phyloP scores from a whole-genome alignment of 805 yeast species.

The Myxozyma kluyveri region DNA sequence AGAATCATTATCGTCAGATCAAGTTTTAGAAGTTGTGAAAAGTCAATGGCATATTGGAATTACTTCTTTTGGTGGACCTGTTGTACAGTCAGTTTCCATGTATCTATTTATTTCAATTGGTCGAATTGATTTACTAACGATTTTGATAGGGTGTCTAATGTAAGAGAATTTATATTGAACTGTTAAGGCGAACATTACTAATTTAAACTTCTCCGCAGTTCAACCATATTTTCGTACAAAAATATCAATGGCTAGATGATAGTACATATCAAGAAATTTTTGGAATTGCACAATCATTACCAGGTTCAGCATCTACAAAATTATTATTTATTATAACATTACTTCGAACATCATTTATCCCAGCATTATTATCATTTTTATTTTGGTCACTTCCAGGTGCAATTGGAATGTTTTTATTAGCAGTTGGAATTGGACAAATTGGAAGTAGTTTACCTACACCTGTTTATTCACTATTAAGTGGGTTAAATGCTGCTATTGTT shows the following conservation, averaged over 20 bases:
- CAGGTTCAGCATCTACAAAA: constrained; percentile 29
- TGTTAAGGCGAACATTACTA: no score
- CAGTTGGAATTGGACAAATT: constrained; percentile 25
- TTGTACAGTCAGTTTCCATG: constrained; percentile 18
- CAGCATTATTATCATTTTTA: constrained; percentile 23
- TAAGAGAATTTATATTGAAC: no score
- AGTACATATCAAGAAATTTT: constrained; percentile 23
- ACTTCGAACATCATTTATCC: constrained; percentile 19
- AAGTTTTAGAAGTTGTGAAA: constrained; percentile 21
- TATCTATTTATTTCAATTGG: no score
- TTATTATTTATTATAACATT: constrained; percentile 23
- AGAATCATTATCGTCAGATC: not conserved
- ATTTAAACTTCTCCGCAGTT: no score
- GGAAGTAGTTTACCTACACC: constrained; percentile 20
- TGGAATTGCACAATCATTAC: constrained; percentile 24
- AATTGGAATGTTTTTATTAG: constrained; percentile 21
- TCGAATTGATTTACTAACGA: not conserved
- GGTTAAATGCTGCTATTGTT: constrained; percentile 26
- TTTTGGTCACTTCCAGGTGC: constrained; percentile 28
- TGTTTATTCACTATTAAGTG: constrained; percentile 22
- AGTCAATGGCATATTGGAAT: constrained; percentile 27
- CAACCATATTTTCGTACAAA: constrained; percentile 19
- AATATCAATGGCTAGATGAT: constrained; percentile 24
- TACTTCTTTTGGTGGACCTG: constrained; percentile 24
- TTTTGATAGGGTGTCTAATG: not conserved